phyloP scores from a whole-genome alignment of 768 basidiomycete species.

The Boletus patriciae region DNA sequence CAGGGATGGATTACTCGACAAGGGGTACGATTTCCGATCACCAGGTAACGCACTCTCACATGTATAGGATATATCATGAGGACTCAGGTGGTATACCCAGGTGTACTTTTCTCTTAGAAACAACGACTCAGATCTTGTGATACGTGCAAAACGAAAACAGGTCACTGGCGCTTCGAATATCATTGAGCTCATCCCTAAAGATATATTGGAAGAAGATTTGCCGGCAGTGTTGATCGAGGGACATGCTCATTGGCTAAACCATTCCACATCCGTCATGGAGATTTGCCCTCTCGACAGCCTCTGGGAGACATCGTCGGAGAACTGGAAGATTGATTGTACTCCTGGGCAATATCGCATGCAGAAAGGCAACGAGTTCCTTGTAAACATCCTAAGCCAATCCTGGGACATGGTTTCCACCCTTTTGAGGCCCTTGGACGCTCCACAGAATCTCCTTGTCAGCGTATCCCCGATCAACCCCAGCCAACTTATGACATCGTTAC shows the following conservation, averaged over 20 bases:
- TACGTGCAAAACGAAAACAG: conserved; percentile 10
- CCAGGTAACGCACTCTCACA: conserved; percentile 7
- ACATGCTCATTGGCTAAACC: conserved; percentile 35
- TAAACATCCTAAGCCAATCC: conserved; percentile 30
- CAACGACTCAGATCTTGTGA: conserved; percentile 9
- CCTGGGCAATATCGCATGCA: conserved; percentile 9
- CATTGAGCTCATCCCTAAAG: conserved; percentile 27
- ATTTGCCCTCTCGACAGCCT: conserved; percentile 25
- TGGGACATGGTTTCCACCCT: conserved; percentile 29
- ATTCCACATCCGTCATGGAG: conserved; percentile 22
- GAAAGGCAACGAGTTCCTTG: conserved; percentile 11
- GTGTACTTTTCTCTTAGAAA: conserved; percentile 24
- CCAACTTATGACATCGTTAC: not conserved
- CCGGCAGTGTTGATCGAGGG: conserved; percentile 23
- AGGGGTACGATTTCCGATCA: conserved; percentile 16
- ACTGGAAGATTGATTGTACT: conserved; percentile 36
- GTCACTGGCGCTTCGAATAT: not conserved
- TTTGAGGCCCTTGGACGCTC: conserved; percentile 26
- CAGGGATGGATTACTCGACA: conserved; percentile 29
- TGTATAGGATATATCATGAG: not conserved
- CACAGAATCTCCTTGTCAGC: conserved; percentile 24
- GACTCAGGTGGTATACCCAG: conserved; percentile 2
- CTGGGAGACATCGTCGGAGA: conserved; percentile 27
- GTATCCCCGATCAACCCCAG: not conserved
- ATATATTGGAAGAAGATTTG: conserved; percentile 25